Evolutionary conservation across 371 early-diverging fungal species (phyloP).

Genomic region (Mortierella sp.): DNA sequence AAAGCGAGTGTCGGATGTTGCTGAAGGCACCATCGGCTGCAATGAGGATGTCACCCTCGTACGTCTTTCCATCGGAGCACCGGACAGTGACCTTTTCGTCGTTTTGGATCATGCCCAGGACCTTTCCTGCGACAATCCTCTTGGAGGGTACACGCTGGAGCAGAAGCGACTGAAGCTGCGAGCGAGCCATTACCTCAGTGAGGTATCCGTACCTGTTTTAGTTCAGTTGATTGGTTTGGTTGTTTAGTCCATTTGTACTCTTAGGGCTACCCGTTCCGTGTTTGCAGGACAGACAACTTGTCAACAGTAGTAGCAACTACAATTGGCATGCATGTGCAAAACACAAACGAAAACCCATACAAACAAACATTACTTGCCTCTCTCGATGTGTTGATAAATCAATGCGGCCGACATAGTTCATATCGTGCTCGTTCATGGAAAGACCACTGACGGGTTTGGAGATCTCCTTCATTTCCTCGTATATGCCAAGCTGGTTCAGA

Average conservation of each 20-base stretch:
- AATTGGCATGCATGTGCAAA: constrained; percentile 2
- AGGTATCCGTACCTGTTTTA: constrained; percentile 43
- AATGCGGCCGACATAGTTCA: constrained; percentile 52
- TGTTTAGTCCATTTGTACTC: not conserved
- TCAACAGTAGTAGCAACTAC: not conserved
- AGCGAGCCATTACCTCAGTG: constrained; percentile 43
- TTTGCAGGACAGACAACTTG: no score
- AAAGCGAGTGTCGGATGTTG: constrained; percentile 45
- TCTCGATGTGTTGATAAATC: constrained; percentile 42
- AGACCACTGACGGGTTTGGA: constrained; percentile 54
- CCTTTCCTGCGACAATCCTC: constrained; percentile 29
- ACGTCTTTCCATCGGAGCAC: constrained; percentile 50
- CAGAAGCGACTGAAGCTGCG: constrained; percentile 42
- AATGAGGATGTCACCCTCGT: constrained; percentile 47
- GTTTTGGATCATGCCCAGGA: constrained; percentile 43
- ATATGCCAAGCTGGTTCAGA: constrained; percentile 47
- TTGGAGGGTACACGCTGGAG: constrained; percentile 44
- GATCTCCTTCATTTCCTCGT: constrained; percentile 46
- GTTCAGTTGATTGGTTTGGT: not conserved
- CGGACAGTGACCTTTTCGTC: constrained; percentile 44
- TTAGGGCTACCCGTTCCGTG: not conserved
- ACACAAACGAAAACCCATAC: not conserved
- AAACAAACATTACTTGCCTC: constrained; percentile 17
- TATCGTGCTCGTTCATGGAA: constrained; percentile 55
- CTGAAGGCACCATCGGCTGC: constrained; percentile 53